Evolutionary conservation across 2,329 filamentous ascomycete species (phyloP).

Genomic region (Colletotrichum aenigma): DNA sequence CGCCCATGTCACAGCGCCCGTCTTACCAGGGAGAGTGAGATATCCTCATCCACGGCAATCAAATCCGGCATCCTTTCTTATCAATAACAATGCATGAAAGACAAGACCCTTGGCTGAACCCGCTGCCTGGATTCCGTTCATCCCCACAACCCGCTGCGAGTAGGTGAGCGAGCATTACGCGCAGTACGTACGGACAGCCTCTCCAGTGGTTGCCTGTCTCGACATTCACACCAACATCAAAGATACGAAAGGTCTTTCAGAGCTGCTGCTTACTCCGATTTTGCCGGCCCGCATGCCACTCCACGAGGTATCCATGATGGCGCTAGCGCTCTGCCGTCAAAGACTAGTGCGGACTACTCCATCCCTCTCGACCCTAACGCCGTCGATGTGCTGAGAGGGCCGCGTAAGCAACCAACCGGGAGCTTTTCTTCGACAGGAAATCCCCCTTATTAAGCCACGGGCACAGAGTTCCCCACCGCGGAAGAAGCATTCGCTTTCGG

Average conservation of each 20-base stretch:
- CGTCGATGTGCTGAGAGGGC: slow-evolving; percentile 1
- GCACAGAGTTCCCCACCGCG: neutral
- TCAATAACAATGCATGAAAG: neutral
- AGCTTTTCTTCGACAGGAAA: neutral
- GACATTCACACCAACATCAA: neutral
- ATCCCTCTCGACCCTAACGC: neutral
- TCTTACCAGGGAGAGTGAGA: neutral
- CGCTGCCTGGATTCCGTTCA: neutral
- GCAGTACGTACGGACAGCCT: neutral
- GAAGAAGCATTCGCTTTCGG: slow-evolving; percentile 12
- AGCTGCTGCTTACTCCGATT: neutral
- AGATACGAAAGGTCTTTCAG: neutral
- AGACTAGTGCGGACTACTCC: neutral
- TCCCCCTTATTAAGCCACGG: neutral
- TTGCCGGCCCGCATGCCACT: slow-evolving; percentile 10
- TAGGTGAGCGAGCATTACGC: neutral
- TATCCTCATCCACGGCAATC: neutral
- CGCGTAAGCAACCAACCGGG: slow-evolving; percentile 12
- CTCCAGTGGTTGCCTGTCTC: neutral
- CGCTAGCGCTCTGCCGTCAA: slow-evolving; percentile 8
- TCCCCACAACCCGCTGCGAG: slow-evolving; percentile 5
- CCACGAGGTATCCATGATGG: slow-evolving; percentile 17
- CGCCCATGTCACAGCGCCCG: neutral
- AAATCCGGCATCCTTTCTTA: neutral
- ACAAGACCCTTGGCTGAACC: neutral